Evolutionary conservation across 345 rosid species (phyloP), one percentile per base, ranked within the genome.

Genomic region (Euclidium syriacum): DNA sequence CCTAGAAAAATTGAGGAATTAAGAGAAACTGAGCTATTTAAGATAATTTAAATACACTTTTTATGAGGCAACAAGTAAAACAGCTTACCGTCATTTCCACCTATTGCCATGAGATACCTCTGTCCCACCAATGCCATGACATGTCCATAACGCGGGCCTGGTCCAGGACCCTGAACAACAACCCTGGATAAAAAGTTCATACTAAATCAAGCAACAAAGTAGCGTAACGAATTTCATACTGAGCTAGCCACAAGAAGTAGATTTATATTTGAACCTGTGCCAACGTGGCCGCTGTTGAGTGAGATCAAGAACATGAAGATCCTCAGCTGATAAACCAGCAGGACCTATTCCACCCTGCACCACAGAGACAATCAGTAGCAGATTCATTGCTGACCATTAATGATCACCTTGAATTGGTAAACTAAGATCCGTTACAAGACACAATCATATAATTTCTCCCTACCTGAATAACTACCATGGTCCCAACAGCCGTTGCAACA

Each of bases 391-490:
- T 24, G 12, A 30, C 59, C 51, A 23, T 22, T 36, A 58, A 8
- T 29, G 2, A n/a, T 11, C 7, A 24, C 59, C 14, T 16, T 14
- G 0, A 26, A 57, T 20, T 41, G 58, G 11, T 49, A 58, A 49
- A 22, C 14, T 26, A 43, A 22, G 40, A 58, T 27, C 34, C 40
- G 26, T 19, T 35, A 43, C 52, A 33, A 26, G 11, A 34, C 5
- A 36, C 26, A 23, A 16, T 0, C 26, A 23, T 32, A 42, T 42
- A 53, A 25, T 17, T 43, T 41, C 12, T 20, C 43, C 66, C 58
- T 70, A 94, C 99, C 97, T 94, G 99, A 80, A 94, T 86, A 75
- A 94, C 99, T 6, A 94, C 99, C 99, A 94, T 94, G 29, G 99
- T 94, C 60, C 97, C 99, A 52, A 94, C 99, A 9, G 97, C 97